Evolutionary conservation across 164 flowering plant genomes (phyloP), one percentile per base, ranked within the genome.

Genomic region (Vitis rotundifolia): DNA sequence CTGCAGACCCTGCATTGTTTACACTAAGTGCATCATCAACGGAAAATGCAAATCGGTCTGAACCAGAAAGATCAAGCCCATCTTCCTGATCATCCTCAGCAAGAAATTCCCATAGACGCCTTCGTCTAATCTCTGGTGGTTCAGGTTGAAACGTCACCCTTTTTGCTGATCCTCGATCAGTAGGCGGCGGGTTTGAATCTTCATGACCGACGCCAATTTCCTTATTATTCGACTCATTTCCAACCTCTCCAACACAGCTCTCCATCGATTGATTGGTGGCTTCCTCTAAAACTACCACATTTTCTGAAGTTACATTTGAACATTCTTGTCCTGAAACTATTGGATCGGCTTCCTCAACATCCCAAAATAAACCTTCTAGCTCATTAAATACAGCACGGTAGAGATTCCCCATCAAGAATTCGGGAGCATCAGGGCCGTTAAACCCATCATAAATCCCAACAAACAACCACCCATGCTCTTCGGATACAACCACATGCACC

Each of bases 401-500:
- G 14, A 93, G 87, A 85, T 93, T 83, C 61, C 90, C 87, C 99
- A 96, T 93, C 78, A 96, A 81, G 76, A 92, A 93, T 61, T 96
- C 99, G 0, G 98, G 98, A 9, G 97, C 99, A 81, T 96, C 99
- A 8, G 99, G 98, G 15, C 99, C 99, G 64, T 93, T 96, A 68
- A 96, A 96, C 44, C 99, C 98, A 78, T 93, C 99, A 77, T 96
- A 96, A 73, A 96, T 96, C 68, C 99, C 99, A 47, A 93, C 97
- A 71, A 92, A 96, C 67, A 96, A 70, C 98, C 98, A 96, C 10
- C 98, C 98, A 16, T 86, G 93, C 71, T 93, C 98, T 64, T 93
- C 99, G 11, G 98, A 93, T 4, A 96, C 93, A 6, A 93, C 99
- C 67, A 96, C 98, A 53, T 96, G 99, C 8, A 96, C 99, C 59